Conservation (phyloP, 2,329 filamentous ascomycete genomes). For the Emericellopsis atlantica region DNA sequence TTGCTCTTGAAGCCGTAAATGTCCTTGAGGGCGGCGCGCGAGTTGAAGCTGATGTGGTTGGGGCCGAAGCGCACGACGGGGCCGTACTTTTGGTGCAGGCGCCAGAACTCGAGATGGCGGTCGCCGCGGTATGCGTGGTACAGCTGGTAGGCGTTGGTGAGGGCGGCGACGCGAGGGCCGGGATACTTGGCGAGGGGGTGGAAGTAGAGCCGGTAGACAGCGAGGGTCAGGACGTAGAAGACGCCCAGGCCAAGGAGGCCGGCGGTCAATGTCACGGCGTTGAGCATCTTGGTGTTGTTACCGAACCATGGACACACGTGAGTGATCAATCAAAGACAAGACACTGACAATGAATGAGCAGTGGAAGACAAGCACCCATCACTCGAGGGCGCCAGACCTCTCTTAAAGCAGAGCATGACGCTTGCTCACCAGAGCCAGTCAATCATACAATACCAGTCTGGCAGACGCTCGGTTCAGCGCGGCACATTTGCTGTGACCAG, state of each 20-base stretch:
- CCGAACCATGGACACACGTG: too few species aligned
- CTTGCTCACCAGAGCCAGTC: too few species aligned
- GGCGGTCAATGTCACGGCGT: conserved; percentile 13
- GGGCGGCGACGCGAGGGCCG: conserved; percentile 48
- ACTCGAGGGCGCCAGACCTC: not conserved
- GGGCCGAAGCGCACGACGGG: conserved; percentile 66
- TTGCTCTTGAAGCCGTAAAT: conserved; percentile 54
- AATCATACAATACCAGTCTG: too few species aligned
- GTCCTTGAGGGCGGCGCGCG: conserved; percentile 50
- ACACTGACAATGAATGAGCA: too few species aligned
- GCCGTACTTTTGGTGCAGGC: conserved; percentile 58
- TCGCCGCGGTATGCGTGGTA: conserved; percentile 67
- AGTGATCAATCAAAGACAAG: too few species aligned
- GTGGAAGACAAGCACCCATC: not conserved
- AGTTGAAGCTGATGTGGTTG: conserved; percentile 68
- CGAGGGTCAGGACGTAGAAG: conserved; percentile 28
- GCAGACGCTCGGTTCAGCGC: too few species aligned
- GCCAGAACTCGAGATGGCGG: conserved; percentile 60
- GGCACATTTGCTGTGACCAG: too few species aligned
- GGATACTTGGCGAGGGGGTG: conserved; percentile 54
- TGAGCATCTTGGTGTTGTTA: conserved; percentile 1
- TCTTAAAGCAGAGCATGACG: not conserved
- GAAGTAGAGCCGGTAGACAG: conserved; percentile 46
- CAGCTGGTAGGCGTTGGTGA: conserved; percentile 52
- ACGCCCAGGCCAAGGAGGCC: conserved; percentile 18